Percentiles rank a stretch among this genome's conserved stretches.
Evolutionary conservation across 2,329 filamentous ascomycete species (phyloP).

Genomic region (Davidsoniella australis): DNA sequence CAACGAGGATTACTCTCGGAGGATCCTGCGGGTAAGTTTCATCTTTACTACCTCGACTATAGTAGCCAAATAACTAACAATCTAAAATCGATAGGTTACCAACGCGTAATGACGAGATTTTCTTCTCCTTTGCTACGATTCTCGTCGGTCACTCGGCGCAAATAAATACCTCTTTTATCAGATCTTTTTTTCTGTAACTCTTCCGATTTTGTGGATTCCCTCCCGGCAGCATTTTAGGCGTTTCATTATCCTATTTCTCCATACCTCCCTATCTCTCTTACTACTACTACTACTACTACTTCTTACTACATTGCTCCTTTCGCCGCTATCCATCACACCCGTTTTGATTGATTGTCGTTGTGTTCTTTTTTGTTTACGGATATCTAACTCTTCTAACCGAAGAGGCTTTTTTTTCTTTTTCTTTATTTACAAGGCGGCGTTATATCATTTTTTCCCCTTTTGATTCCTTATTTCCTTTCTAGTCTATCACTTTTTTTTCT

Average conservation of each 20-base stretch:
- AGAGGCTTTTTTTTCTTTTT: constrained; percentile 7
- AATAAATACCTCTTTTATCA: not conserved
- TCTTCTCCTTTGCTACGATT: constrained; percentile 6
- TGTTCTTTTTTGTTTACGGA: constrained; percentile 10
- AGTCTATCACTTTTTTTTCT: constrained; percentile 8
- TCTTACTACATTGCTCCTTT: not conserved
- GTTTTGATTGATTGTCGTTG: constrained; percentile 5
- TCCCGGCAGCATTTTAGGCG: constrained; percentile 12
- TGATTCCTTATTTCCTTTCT: constrained; percentile 6
- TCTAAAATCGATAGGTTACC: constrained; percentile 28
- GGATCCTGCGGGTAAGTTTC: constrained; percentile 70
- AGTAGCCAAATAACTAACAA: constrained; percentile 13
- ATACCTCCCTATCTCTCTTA: not conserved
- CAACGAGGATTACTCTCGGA: constrained; percentile 89
- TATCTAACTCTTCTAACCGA: constrained; percentile 8
- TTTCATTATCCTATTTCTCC: constrained; percentile 2
- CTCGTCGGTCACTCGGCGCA: constrained; percentile 6
- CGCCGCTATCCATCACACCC: not conserved
- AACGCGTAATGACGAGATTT: constrained; percentile 31
- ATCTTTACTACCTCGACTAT: not conserved
- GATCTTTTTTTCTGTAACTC: constrained; percentile 10
- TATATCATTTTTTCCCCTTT: constrained; percentile 7
- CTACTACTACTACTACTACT: not conserved
- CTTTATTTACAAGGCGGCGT: constrained; percentile 10
- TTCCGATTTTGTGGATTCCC: constrained; percentile 10